Evolutionary conservation across 345 rosid genomes (phyloP).

Genomic region (Sapria himalayana): DNA sequence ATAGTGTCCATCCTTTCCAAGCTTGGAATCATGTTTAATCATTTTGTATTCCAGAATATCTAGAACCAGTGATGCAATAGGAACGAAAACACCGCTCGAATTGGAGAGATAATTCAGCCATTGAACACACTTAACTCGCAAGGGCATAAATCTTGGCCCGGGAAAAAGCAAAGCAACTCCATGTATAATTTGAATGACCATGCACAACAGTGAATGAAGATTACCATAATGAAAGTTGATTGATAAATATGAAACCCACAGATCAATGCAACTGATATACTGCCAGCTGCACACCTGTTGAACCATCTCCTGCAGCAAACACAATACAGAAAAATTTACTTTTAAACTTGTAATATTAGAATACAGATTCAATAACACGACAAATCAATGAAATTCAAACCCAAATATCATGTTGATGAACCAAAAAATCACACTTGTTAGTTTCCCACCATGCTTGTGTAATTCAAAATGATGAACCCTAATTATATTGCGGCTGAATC

Average conservation of each 20-base stretch:
- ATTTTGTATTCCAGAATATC: conserved; percentile 69
- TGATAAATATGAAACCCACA: conserved; percentile 66
- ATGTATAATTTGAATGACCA: conserved; percentile 50
- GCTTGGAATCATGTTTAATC: conserved; percentile 34
- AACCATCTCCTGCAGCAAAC: conserved; percentile 49
- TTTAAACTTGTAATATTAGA: background rate
- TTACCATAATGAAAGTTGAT: conserved; percentile 30
- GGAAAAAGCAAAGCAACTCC: conserved; percentile 59
- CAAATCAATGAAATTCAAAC: conserved; percentile 2
- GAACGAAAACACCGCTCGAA: conserved; percentile 54
- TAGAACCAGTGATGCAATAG: conserved; percentile 40
- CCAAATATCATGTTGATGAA: too few relatives aligned
- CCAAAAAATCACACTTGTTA: too few relatives aligned
- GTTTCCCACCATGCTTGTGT: too few relatives aligned
- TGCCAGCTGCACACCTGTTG: conserved; percentile 71
- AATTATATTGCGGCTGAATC: too few relatives aligned
- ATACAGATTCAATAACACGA: background rate
- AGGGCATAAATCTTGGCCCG: conserved; percentile 77
- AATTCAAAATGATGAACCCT: too few relatives aligned
- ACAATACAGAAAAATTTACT: conserved; percentile 7
- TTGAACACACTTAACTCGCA: conserved; percentile 61
- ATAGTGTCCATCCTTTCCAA: conserved; percentile 27
- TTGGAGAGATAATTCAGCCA: conserved; percentile 68
- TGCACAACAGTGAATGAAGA: conserved; percentile 47
- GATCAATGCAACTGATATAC: conserved; percentile 53